Conservation (phyloP, 768 basidiomycete species). For the Rhizopogon vulgaris region DNA sequence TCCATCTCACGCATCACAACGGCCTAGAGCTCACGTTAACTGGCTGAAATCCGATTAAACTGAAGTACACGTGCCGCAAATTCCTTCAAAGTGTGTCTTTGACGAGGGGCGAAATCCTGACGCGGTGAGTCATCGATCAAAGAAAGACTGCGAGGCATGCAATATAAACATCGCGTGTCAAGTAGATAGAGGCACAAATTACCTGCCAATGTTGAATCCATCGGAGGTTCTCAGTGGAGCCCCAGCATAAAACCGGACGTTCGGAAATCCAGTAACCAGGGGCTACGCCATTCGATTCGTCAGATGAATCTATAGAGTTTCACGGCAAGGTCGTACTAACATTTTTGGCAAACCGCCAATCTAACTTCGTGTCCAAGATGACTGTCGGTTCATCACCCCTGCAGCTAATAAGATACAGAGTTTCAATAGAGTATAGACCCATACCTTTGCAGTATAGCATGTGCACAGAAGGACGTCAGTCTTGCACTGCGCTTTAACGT, state of each 20-base stretch:
- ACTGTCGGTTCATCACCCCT: constrained; percentile 87
- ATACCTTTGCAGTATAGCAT: constrained; percentile 76
- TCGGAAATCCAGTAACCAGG: constrained; percentile 56
- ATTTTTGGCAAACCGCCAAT: constrained; percentile 87
- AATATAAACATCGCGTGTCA: neutral
- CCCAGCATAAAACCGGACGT: constrained; percentile 86
- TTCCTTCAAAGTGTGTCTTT: constrained; percentile 89
- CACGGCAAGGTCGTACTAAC: constrained; percentile 36
- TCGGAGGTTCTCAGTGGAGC: constrained; percentile 86
- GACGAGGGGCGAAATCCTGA: constrained; percentile 80
- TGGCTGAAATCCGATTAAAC: neutral
- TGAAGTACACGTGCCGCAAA: constrained; percentile 53
- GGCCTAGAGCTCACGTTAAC: constrained; percentile 34
- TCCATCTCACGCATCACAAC: constrained; percentile 95
- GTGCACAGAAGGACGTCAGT: constrained; percentile 73
- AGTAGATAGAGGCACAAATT: constrained; percentile 18
- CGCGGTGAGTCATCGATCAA: constrained; percentile 81
- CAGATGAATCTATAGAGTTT: neutral
- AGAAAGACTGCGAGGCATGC: constrained; percentile 47
- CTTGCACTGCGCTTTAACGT: constrained; percentile 41
- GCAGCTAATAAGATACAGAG: neutral
- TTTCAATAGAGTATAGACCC: neutral
- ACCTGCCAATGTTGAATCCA: constrained; percentile 86
- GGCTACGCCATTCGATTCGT: constrained; percentile 41
- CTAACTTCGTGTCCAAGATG: constrained; percentile 66